Evolutionary conservation across 2,329 filamentous ascomycete species (phyloP), one percentile per base, ranked within the genome.

Genomic region (Hortaea sp.): DNA sequence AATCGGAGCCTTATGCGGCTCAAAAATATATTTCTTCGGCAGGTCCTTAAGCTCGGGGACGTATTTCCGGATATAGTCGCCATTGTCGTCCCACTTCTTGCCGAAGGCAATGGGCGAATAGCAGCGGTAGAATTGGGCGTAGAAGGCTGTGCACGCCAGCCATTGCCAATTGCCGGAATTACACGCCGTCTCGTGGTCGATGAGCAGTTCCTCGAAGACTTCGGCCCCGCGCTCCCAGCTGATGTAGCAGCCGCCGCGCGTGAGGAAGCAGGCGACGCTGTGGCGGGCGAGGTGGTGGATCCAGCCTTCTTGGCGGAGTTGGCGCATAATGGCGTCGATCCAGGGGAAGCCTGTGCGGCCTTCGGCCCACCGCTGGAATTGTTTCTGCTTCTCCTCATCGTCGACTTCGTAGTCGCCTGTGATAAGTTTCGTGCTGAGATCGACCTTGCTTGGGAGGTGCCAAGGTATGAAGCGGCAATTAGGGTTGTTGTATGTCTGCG

Each of bases 151-250:
- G 60, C 85, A 88, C 47, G 74, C 77, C 6, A 89, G 65, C 84
- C 84, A 88, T 60, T 86, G 82, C 84, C 84, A 88, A 58, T 88
- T 88, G 0, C 84, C 84, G 1, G 74, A 75, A 56, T 88, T 88
- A 60, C 82, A 85, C 1, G 83, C 79, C 0, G 78, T 73, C 60
- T 88, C 84, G 59, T 88, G 84, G 58, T 89, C 85, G 41, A 89
- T 68, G 34, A 89, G 71, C 66, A 77, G 77, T 60, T 88, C 84
- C 57, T 86, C 82, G 49, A 89, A 89, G 1, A 88, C 84, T 41
- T 85, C 83, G 5, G 81, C 82, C 1, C 85, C 85, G 12, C 85
- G 76, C 66, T 88, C 84, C 84, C 85, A 89, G 57, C 81, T 77
- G 39, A 89, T 70, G 58, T 88, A 89, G 62, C 83, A 88, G 0